Evolutionary conservation across 2,329 filamentous ascomycete species (phyloP), one percentile per base, ranked within the genome.

Genomic region (Sclerotiophoma versabilis): DNA sequence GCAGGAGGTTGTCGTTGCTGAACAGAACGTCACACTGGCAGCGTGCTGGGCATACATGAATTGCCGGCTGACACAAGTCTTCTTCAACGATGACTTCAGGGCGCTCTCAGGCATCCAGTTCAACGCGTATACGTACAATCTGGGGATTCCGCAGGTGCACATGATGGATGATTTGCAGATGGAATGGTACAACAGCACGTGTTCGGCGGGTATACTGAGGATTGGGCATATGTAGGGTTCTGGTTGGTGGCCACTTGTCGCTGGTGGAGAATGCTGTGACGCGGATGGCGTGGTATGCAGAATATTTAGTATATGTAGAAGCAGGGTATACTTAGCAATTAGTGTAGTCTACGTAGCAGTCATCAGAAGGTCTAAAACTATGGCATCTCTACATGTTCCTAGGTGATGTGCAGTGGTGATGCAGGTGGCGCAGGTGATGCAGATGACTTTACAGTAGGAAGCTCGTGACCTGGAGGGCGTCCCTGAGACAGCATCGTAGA

Each of bases 111-210:
- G 79, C 8, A 74, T 83, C 17, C 77, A 79, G 58, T 79, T 84
- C 59, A 76, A 79, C 39, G 80, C 80, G 10, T 78, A 73, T 47
- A 77, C 75, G 32, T 63, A 69, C 43, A 69, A 68, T 4, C 69
- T 76, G 62, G 59, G 66, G 10, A 68, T 74, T 30, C 75, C 76
- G 56, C 66, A 75, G 50, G 64, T 73, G 23, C 79, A 77, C 62
- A 79, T 82, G 70, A 71, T 82, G 70, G 81, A 83, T 58, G 75
- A 80, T 52, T 62, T 83, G 50, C 59, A 73, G 38, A 64, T 82
- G 64, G 76, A 73, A 34, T 84, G 81, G 81, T 75, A 70, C 50
- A 78, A 83, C 69, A 79, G 79, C 56, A 79, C 71, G 33, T 83
- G 81, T 59, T 73, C 70, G 29, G 80, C 81, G 46, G 81, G 76